Conservation (phyloP, 495 filamentous ascomycete species). For the Choiromyces venosus region DNA sequence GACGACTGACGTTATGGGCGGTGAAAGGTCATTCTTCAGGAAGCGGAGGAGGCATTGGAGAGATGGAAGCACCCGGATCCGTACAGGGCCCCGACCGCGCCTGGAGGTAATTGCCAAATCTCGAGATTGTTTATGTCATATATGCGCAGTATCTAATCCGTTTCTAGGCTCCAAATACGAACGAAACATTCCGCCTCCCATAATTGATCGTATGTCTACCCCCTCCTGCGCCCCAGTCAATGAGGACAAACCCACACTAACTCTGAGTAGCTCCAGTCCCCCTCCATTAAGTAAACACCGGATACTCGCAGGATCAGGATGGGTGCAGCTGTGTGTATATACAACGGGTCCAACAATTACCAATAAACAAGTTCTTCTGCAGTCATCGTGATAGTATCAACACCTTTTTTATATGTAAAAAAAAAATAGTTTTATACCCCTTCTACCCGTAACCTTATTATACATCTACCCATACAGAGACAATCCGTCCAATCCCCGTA, state of each 20-base stretch:
- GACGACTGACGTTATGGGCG: slow-evolving; percentile 9
- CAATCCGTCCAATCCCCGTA: background rate
- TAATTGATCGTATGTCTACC: slow-evolving; percentile 52
- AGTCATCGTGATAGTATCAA: background rate
- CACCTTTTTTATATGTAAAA: background rate
- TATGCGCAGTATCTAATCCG: slow-evolving; percentile 35
- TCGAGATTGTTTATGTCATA: background rate
- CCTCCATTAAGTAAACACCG: background rate
- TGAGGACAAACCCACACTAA: background rate
- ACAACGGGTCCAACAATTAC: background rate
- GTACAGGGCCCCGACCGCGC: slow-evolving; percentile 78
- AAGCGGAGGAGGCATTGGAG: slow-evolving; percentile 81
- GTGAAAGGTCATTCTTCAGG: slow-evolving; percentile 55
- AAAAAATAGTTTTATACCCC: background rate
- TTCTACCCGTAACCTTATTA: background rate
- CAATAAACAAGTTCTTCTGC: background rate
- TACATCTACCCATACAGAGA: background rate
- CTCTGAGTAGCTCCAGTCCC: slow-evolving; percentile 13
- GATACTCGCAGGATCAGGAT: background rate
- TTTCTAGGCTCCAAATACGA: slow-evolving; percentile 85
- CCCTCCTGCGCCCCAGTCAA: background rate
- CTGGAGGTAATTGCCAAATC: slow-evolving; percentile 67
- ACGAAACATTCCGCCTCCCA: slow-evolving; percentile 76
- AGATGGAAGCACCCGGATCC: slow-evolving; percentile 98
- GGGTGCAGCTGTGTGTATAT: background rate